Conservation (phyloP, 208 protist genomes). For the Crithidia expoeki region DNA sequence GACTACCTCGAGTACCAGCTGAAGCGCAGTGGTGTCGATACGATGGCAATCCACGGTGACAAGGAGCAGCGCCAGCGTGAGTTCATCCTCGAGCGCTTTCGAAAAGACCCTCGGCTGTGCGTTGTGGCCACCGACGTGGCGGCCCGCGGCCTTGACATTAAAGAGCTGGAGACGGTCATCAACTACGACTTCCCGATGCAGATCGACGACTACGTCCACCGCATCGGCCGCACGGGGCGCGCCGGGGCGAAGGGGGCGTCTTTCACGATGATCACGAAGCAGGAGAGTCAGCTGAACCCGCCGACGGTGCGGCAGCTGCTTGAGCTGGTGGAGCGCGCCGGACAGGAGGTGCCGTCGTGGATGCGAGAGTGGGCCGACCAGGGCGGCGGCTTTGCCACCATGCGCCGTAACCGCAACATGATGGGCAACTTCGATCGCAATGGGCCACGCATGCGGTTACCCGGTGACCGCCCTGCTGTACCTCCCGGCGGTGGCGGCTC, state of each 20-base stretch:
- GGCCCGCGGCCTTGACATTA: slow-evolving; percentile 97
- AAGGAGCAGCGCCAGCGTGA: slow-evolving; percentile 94
- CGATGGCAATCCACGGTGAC: slow-evolving; percentile 93
- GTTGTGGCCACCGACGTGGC: slow-evolving; percentile 95
- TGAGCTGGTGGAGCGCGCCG: slow-evolving; percentile 65
- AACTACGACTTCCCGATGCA: slow-evolving; percentile 99
- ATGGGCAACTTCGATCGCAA: slow-evolving; percentile 56
- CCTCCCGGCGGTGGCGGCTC: slow-evolving; percentile 1
- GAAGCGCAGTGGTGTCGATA: slow-evolving; percentile 73
- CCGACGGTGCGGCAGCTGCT: slow-evolving; percentile 67
- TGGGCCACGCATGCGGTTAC: slow-evolving; percentile 55
- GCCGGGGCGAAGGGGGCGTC: slow-evolving; percentile 88
- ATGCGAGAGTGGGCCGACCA: slow-evolving; percentile 76
- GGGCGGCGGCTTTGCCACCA: slow-evolving; percentile 30
- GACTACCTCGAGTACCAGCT: slow-evolving; percentile 90
- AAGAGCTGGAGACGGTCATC: slow-evolving; percentile 98
- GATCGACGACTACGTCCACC: slow-evolving; percentile 98
- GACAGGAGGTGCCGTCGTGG: slow-evolving; percentile 76
- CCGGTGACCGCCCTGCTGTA: slow-evolving; percentile 39
- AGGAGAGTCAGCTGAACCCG: slow-evolving; percentile 92
- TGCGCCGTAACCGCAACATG: slow-evolving; percentile 77
- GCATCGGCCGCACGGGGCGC: slow-evolving; percentile 95
- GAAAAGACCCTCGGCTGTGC: slow-evolving; percentile 68
- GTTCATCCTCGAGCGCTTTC: slow-evolving; percentile 93
- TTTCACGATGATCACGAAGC: slow-evolving; percentile 88